These are phyloP conservation scores for Pseudogymnoascus sp. DNA, from an alignment of 2,329 filamentous ascomycete genomes.

Conservation along the genomic window DNA sequence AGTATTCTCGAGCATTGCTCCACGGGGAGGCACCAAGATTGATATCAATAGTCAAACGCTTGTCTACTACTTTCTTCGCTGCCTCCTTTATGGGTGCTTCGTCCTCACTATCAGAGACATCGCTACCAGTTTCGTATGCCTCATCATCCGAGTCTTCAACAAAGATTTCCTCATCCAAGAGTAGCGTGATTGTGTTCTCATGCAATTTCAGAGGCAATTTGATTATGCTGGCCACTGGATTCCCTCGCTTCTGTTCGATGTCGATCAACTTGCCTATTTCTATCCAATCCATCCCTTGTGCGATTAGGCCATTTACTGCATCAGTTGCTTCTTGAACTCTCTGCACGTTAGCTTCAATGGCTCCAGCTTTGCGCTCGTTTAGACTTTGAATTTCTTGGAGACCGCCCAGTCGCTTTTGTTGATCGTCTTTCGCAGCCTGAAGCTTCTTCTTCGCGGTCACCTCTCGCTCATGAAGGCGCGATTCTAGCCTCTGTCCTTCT, in stretches of 20 bases:
- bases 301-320: conserved; percentile 84
- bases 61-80: conserved; percentile 41
- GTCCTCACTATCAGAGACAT: conserved; percentile 54
- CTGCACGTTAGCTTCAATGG: conserved; percentile 84
- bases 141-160: conserved; percentile 48
- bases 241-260: conserved; percentile 71
- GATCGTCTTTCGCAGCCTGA: conserved; percentile 75
- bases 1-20: conserved; percentile 87
- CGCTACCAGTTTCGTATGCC: conserved; percentile 57
- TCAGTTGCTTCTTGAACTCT: conserved; percentile 88
- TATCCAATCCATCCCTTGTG: conserved; percentile 95
- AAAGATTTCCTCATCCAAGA: conserved; percentile 60
- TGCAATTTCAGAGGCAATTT: conserved; percentile 79
- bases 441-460: conserved; percentile 75
- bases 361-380: conserved; percentile 80
- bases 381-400: conserved; percentile 73
- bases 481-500: conserved; percentile 87
- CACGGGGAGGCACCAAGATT: conserved; percentile 76
- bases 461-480: conserved; percentile 73
- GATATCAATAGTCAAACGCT: conserved; percentile 68
- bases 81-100: conserved; percentile 33
- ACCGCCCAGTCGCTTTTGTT: conserved; percentile 75
- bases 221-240: conserved; percentile 81
- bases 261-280: conserved; percentile 85
- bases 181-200: conserved; percentile 80